Evolutionary conservation across 371 early-diverging fungal genomes (phyloP).

Genomic region (Apophysomyces variabilis): DNA sequence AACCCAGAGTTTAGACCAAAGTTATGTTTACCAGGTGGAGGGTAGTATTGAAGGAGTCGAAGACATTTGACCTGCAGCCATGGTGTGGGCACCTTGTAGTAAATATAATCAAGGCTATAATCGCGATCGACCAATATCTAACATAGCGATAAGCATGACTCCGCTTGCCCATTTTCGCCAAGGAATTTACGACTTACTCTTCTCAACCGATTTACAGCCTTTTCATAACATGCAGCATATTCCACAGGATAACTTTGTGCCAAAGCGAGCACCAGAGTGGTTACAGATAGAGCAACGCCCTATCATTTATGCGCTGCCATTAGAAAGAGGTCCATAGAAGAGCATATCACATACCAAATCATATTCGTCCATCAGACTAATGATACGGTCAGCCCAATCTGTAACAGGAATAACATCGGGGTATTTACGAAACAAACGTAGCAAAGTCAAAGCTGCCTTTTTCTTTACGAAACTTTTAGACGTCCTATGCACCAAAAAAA

Average conservation of each 20-base stretch:
- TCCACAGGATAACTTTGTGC: constrained; percentile 89
- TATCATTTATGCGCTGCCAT: constrained; percentile 20
- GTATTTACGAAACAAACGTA: constrained; percentile 87
- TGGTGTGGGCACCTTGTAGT: constrained; percentile 96
- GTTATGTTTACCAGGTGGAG: constrained; percentile 73
- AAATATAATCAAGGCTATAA: constrained; percentile 85
- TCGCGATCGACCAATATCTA: constrained; percentile 89
- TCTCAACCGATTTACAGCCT: constrained; percentile 79
- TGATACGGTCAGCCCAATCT: constrained; percentile 88
- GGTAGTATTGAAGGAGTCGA: constrained; percentile 92
- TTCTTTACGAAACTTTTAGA: constrained; percentile 90
- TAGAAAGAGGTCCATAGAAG: not conserved
- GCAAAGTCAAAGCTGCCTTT: constrained; percentile 93
- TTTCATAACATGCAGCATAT: constrained; percentile 73
- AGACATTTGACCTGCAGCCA: constrained; percentile 97
- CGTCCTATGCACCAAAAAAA: constrained; percentile 44
- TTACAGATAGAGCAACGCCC: constrained; percentile 88
- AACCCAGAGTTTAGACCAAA: not conserved
- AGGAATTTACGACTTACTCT: constrained; percentile 55
- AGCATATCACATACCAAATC: constrained; percentile 68
- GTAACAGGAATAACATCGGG: constrained; percentile 88
- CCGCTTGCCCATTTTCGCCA: not conserved
- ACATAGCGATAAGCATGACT: not conserved
- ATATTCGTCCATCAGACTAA: constrained; percentile 82
- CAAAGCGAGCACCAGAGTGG: constrained; percentile 85